phyloP scores from a whole-genome alignment of 495 filamentous ascomycete genomes.

The Platismatia glauca region DNA sequence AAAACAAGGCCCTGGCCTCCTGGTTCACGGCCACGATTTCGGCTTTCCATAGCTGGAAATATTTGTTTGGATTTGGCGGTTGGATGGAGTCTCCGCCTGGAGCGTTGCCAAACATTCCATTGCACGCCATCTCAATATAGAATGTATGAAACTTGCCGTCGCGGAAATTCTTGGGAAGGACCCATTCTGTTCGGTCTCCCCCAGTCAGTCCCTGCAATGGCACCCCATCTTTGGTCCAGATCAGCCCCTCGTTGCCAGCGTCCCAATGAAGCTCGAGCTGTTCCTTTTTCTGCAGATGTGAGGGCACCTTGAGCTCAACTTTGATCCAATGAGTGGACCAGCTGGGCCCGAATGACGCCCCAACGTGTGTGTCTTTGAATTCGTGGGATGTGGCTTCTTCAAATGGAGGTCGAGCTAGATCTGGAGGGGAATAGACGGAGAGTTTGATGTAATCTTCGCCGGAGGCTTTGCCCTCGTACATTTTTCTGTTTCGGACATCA shows the following conservation, averaged over 20 bases:
- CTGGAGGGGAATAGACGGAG: conserved; percentile 74
- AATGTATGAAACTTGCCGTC: conserved; percentile 82
- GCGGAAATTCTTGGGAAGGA: conserved; percentile 67
- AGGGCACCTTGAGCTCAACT: conserved; percentile 66
- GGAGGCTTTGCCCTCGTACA: conserved; percentile 63
- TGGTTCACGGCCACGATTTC: conserved; percentile 84
- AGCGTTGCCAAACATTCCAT: conserved; percentile 95
- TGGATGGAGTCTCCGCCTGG: conserved; percentile 78
- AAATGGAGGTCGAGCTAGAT: conserved; percentile 76
- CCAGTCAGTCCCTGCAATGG: conserved; percentile 89
- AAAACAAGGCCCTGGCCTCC: conserved; percentile 69
- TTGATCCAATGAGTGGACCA: conserved; percentile 99
- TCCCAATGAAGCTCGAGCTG: conserved; percentile 94
- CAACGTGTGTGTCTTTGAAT: conserved; percentile 67
- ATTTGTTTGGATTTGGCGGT: conserved; percentile 73
- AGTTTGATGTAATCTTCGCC: conserved; percentile 74
- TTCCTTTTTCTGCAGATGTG: conserved; percentile 58
- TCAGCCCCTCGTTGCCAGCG: conserved; percentile 78
- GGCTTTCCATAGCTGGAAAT: conserved; percentile 66
- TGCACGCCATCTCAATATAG: conserved; percentile 98
- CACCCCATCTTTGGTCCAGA: conserved; percentile 81
- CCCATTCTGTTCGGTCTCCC: conserved; percentile 85
- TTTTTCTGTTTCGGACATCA: conserved; percentile 44
- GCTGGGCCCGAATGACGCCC: conserved; percentile 77
- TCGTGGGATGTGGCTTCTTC: conserved; percentile 73